Conservation (phyloP, 495 filamentous ascomycete genomes). For the Acidomyces sp. region DNA sequence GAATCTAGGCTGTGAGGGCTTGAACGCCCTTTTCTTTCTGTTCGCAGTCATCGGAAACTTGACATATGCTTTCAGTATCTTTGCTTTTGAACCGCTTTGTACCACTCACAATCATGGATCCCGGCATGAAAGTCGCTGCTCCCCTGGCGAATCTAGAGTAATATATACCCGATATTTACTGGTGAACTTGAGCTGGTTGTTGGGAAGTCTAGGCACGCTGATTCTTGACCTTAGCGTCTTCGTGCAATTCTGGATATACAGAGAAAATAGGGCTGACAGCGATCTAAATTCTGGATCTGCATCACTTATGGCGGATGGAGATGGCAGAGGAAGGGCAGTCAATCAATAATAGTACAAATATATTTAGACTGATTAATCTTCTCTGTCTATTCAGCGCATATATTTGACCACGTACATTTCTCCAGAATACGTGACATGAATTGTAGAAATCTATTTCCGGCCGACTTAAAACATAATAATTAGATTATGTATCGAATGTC, state of each 20-base stretch:
- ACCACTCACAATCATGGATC: conserved; percentile 10
- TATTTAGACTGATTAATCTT: no score
- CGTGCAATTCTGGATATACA: conserved; percentile 80
- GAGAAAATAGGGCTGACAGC: no score
- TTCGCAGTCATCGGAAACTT: conserved; percentile 92
- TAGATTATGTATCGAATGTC: no score
- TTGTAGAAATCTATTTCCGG: no score
- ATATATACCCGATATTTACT: conserved; percentile 69
- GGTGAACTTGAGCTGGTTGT: conserved; percentile 78
- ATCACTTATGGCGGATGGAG: no score
- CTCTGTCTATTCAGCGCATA: no score
- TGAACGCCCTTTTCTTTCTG: conserved; percentile 86
- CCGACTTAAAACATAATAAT: no score
- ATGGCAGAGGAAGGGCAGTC: no score
- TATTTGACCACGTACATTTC: no score
- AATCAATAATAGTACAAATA: no score
- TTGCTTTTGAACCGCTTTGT: conserved; percentile 63
- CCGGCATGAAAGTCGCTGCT: conserved; percentile 17
- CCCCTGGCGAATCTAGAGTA: conserved; percentile 38
- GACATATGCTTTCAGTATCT: conserved; percentile 82
- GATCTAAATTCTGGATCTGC: no score
- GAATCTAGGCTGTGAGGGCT: conserved; percentile 16
- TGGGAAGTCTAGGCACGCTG: conserved; percentile 79
- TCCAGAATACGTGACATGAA: no score
- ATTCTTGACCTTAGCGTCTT: conserved; percentile 76